Evolutionary conservation across 2,329 filamentous ascomycete species (phyloP).

Genomic region (Fusarium duplospermum): DNA sequence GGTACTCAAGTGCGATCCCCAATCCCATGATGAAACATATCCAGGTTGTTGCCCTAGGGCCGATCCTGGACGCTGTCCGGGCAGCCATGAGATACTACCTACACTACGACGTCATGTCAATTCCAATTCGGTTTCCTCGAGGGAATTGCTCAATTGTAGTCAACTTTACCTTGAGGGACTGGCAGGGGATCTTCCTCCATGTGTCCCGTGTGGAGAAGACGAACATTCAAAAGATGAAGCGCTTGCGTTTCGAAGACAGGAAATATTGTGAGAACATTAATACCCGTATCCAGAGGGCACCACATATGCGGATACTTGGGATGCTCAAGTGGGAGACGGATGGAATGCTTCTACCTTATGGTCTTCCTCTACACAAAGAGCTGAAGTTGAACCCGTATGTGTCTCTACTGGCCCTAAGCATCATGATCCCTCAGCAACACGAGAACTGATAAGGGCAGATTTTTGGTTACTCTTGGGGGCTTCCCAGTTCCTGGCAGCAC

Average conservation of each 20-base stretch:
- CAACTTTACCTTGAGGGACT: slow-evolving; percentile 12
- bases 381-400: slow-evolving; percentile 39
- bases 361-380: slow-evolving; percentile 30
- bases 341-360: slow-evolving; percentile 41
- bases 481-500: slow-evolving; percentile 2
- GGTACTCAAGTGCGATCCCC: slow-evolving; percentile 42
- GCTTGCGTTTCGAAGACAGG: slow-evolving; percentile 4
- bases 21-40: slow-evolving; percentile 15
- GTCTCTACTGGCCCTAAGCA: background rate
- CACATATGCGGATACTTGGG: slow-evolving; percentile 18
- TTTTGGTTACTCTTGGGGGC: slow-evolving; percentile 21
- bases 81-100: background rate
- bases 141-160: background rate
- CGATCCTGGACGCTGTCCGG: background rate
- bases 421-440: background rate
- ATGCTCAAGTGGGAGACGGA: slow-evolving; percentile 35
- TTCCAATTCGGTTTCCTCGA: slow-evolving; percentile 1
- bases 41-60: slow-evolving; percentile 2
- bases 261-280: slow-evolving; percentile 10
- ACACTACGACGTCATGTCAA: background rate
- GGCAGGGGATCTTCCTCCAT: slow-evolving; percentile 1
- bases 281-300: slow-evolving; percentile 29
- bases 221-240: background rate
- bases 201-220: background rate
- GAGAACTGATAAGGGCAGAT: slow-evolving; percentile 12